Evolutionary conservation across 441 rosid species (phyloP).

Genomic region (Hura crepitans): DNA sequence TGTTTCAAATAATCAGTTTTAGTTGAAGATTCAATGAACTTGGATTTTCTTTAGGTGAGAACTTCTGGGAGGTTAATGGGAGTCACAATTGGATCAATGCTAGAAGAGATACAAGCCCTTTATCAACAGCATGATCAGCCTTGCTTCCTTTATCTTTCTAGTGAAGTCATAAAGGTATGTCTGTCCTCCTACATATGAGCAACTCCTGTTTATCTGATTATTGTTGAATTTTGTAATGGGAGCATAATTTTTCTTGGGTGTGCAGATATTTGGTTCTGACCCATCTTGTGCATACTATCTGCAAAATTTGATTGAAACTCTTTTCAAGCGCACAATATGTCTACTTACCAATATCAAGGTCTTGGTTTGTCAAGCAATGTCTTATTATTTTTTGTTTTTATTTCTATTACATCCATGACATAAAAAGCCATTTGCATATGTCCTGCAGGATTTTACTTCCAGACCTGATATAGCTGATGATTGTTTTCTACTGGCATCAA

Average conservation of each 20-base stretch:
- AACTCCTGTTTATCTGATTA: background rate
- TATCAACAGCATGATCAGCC: slow-evolving; percentile 96
- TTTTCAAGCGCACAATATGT: slow-evolving; percentile 77
- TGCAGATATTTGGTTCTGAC: slow-evolving; percentile 97
- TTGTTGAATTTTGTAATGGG: slow-evolving; percentile 14
- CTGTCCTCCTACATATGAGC: slow-evolving; percentile 12
- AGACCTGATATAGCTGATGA: slow-evolving; percentile 98
- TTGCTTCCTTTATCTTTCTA: slow-evolving; percentile 91
- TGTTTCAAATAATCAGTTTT: slow-evolving; percentile 13
- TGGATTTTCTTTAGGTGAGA: slow-evolving; percentile 60
- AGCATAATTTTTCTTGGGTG: slow-evolving; percentile 19
- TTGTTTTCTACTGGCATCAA: slow-evolving; percentile 90
- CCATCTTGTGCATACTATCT: slow-evolving; percentile 84
- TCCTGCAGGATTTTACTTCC: slow-evolving; percentile 78
- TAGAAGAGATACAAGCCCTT: slow-evolving; percentile 86
- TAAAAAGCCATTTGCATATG: slow-evolving; percentile 22
- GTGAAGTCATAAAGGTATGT: slow-evolving; percentile 85
- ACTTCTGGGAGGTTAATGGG: slow-evolving; percentile 96
- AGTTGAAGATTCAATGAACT: slow-evolving; percentile 8
- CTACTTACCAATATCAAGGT: slow-evolving; percentile 89
- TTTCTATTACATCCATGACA: slow-evolving; percentile 11
- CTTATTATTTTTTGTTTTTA: background rate
- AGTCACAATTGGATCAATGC: slow-evolving; percentile 85
- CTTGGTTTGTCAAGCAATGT: slow-evolving; percentile 1
- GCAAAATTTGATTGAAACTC: slow-evolving; percentile 81